Base-by-base conservation (phyloP, 306 rosid genomes). In the Vigna radiata region DNA sequence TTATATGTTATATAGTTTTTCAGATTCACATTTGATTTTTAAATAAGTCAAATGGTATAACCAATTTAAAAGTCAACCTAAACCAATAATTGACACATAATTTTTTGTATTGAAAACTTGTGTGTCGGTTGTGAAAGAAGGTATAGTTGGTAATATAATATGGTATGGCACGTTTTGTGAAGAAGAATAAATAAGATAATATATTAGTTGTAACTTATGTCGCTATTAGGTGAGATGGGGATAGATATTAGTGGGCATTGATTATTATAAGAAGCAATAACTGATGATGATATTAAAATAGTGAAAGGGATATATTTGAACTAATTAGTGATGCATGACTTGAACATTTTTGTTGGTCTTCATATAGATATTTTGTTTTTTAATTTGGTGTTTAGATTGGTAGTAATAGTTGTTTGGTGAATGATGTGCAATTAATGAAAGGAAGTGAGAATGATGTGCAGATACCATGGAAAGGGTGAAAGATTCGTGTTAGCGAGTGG, bases 381-480 rank as follows among this genome's bases (percentile, higher is more conserved):
- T n/a, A n/a, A n/a, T n/a, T n/a, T n/a, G n/a, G n/a, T n/a, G n/a
- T n/a, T n/a, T n/a, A n/a, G n/a, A n/a, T n/a, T n/a, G n/a, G n/a
- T n/a, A n/a, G n/a, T n/a, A n/a, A n/a, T n/a, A n/a, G n/a, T n/a
- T n/a, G n/a, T n/a, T n/a, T n/a, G n/a, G n/a, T n/a, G n/a, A n/a
- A n/a, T n/a, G n/a, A n/a, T n/a, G n/a, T n/a, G n/a, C n/a, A n/a
- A n/a, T n/a, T n/a, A n/a, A 6, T 19, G 21, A 19, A 19, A 19
- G 21, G 21, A 19, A 19, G 21, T 19, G 23, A 21, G 23, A 21
- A 21, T 29, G 33, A 29, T 29, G 33, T 4, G 37, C 37, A 33
- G 97, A 18, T 89, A 93, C 84, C 98, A 93, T 37, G 98, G 93
- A 10, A 93, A 73, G 77, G 95, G 90, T 1, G 61, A 77, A 16